Evolutionary conservation across 2,329 filamentous ascomycete species (phyloP).

Genomic region (Phialophora verrucosa): DNA sequence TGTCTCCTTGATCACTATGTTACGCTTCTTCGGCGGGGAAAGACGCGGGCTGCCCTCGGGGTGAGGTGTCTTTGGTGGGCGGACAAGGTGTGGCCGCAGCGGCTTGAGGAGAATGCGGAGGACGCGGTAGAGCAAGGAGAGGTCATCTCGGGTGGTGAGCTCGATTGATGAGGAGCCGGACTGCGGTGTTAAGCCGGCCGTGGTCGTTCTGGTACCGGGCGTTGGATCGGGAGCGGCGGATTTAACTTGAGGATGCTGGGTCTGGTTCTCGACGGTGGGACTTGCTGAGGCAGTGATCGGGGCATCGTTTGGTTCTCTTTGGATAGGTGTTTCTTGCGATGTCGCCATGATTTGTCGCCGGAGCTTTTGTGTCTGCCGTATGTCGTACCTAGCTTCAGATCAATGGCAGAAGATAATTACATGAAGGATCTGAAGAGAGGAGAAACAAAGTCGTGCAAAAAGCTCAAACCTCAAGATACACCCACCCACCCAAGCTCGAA

Average conservation of each 20-base stretch:
- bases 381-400: not conserved
- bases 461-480: not conserved
- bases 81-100: constrained; percentile 34
- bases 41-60: constrained; percentile 48
- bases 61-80: constrained; percentile 19
- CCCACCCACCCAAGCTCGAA: not conserved
- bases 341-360: not conserved
- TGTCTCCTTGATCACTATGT: constrained; percentile 49
- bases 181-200: not conserved
- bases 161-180: constrained; percentile 23
- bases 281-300: not conserved
- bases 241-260: not conserved
- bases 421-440: not conserved
- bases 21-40: constrained; percentile 43
- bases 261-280: not conserved
- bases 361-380: not conserved
- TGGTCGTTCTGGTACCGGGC: not conserved
- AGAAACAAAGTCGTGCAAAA: not conserved
- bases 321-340: constrained; percentile 1
- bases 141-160: constrained; percentile 27
- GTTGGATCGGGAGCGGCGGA: not conserved
- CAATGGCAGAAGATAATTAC: not conserved
- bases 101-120: constrained; percentile 31
- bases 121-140: constrained; percentile 31
- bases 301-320: not conserved